Base-by-base conservation (phyloP, 129 eudicot species). In the Tagetes erecta region DNA sequence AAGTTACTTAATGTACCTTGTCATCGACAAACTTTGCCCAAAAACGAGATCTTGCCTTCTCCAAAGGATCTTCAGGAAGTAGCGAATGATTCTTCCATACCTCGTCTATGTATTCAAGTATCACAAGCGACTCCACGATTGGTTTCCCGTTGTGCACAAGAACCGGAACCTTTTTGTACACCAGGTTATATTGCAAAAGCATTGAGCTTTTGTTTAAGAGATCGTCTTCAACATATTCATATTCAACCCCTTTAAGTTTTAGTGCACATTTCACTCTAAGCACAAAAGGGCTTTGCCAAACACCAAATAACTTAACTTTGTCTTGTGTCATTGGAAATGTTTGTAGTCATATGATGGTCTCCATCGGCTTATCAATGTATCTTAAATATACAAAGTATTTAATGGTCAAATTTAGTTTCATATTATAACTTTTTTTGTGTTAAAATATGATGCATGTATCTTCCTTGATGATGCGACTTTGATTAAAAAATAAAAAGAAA, bases 1-100 rank as follows among this genome's bases (percentile, higher is more conserved):
- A 20, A 20, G 27, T 7, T 39, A 13, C 8, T 8, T 12, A 6
- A 6, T 3, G 44, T 76, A 80, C 84, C 85, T 73, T 69, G 10
- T 84, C 82, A 45, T 84, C 85, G 7, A 56, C 79, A 68, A 69
- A 81, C 41, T 78, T 78, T 1, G 78, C 86, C 86, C 86, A 85
- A 47, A 85, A 81, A 1, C 86, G 78, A 4, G 86, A 72, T 41
- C 10, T 51, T 0, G 88, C 85, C 39, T 72, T 77, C 63, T 81
- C 76, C 33, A 62, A 41, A 45, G 85, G 79, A 74, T 84, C 81
- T 14, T 64, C 12, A 3, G 88, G 85, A 12, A 80, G 70, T 7
- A 84, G 70, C 0, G 81, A 80, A 68, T 40, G 72, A 41, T 71
- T 57, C 35, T 78, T 78, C 89, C 89, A 85, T 57, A 72, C 62